Base-by-base conservation (phyloP, 78 protist genomes). In the Dictyostelium firmibasis region DNA sequence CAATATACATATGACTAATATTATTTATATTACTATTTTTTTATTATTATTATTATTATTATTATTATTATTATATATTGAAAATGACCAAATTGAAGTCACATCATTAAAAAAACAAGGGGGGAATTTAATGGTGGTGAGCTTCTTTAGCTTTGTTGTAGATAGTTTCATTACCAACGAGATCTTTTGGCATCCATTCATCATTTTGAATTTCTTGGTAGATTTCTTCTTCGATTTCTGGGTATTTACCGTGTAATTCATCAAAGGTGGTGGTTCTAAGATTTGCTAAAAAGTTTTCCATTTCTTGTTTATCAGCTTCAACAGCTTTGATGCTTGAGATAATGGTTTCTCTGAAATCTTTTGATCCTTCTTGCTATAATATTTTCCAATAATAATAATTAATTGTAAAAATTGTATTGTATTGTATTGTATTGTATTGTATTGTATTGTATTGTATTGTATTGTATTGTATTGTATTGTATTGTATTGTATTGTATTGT, bases 181-280 rank as follows among this genome's bases (percentile, higher is more conserved):
- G 57, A 43, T 87, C 93, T 69, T 78, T 78, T 11, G 57, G 31
- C 93, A 87, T 87, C 93, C 93, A 87, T 78, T 87, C 86, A 31
- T 69, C 29, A 20, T 50, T 38, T 18, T 35, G 36, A 41, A 87
- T 76, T 60, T 87, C 93, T 2, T 87, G 23, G 69, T 87, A 87
- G 23, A 87, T 78, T 64, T 76, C 78, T 43, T 87, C 47, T 43
- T 87, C 93, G 33, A 87, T 35, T 13, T 76, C 93, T 78, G 93
- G 93, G 93, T 78, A 53, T 81, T 87, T 87, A 64, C 86, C 86
- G 62, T 81, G 74, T 18, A 81, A 16, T 27, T n/a, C 20, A 14
- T 47, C 86, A 31, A 81, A 81, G 23, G 86, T 81, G 57, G 60
- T 81, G 25, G 27, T 81, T 25, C 60, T 53, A 20, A 81, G 36